Evolutionary conservation across 805 yeast genomes (phyloP).

Genomic region (Debaryomyces maramus): DNA sequence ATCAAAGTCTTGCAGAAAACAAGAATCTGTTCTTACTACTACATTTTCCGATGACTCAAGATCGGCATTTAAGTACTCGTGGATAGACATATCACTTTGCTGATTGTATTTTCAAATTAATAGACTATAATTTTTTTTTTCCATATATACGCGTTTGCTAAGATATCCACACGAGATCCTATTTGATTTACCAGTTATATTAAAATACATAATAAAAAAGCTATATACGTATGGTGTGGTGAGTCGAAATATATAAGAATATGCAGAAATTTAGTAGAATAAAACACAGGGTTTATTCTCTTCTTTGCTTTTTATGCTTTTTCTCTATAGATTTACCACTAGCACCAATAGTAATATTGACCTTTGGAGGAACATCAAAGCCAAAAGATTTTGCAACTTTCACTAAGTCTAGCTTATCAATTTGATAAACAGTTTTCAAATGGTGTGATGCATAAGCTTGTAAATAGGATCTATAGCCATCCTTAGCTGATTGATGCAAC

Average conservation of each 20-base stretch:
- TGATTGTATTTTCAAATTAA: neutral
- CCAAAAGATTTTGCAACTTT: constrained; percentile 97
- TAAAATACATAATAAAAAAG: constrained; percentile 7
- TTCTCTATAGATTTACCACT: constrained; percentile 67
- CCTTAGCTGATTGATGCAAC: constrained; percentile 94
- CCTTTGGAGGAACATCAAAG: constrained; percentile 93
- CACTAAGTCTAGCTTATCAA: constrained; percentile 88
- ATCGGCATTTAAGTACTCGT: constrained; percentile 6
- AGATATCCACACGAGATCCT: neutral
- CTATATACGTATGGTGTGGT: neutral
- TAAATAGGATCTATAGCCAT: constrained; percentile 93
- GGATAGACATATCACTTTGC: constrained; percentile 1
- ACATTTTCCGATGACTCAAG: neutral
- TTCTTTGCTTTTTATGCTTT: constrained; percentile 46
- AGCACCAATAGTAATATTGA: constrained; percentile 92
- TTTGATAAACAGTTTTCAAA: constrained; percentile 92
- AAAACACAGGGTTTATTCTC: constrained; percentile 25
- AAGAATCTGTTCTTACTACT: constrained; percentile 1
- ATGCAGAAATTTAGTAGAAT: neutral
- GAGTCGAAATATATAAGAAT: constrained; percentile 1
- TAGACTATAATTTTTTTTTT: neutral
- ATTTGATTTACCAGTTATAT: constrained; percentile 1
- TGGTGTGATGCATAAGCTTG: constrained; percentile 98
- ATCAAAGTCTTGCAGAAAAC: constrained; percentile 4
- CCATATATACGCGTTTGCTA: neutral